Percentiles rank a stretch among this genome's conserved stretches.
phyloP scores from a whole-genome alignment of 2,329 filamentous ascomycete species.

The Aureobasidium melanogenum region DNA sequence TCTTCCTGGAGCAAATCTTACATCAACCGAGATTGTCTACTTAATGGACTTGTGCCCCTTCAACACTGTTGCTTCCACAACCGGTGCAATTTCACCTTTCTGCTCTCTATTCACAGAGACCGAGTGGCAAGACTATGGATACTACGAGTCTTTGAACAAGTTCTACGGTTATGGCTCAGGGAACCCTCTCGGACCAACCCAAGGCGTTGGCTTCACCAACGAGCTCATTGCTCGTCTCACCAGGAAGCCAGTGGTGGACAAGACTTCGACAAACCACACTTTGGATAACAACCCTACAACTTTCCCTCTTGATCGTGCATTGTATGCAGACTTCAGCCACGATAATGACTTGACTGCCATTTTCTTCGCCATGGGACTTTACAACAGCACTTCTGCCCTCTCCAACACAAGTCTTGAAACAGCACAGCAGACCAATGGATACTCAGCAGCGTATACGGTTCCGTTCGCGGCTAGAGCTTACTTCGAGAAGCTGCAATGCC shows the following conservation, averaged over 20 bases:
- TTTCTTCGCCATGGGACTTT: slow-evolving; percentile 69
- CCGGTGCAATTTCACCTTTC: slow-evolving; percentile 54
- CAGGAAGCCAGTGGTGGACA: slow-evolving; percentile 56
- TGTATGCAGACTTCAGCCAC: slow-evolving; percentile 89
- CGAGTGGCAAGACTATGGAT: slow-evolving; percentile 73
- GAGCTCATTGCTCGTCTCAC: slow-evolving; percentile 80
- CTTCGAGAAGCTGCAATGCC: slow-evolving; percentile 77
- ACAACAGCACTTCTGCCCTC: slow-evolving; percentile 52
- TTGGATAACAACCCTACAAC: slow-evolving; percentile 58
- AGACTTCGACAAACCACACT: slow-evolving; percentile 69
- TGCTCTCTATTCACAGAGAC: slow-evolving; percentile 63
- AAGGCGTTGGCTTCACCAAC: slow-evolving; percentile 81
- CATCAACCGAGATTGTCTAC: slow-evolving; percentile 52
- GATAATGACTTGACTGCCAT: slow-evolving; percentile 79
- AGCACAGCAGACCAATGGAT: slow-evolving; percentile 53
- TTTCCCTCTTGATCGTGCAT: slow-evolving; percentile 58
- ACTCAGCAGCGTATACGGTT: slow-evolving; percentile 67
- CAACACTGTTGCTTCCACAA: slow-evolving; percentile 60
- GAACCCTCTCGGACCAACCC: slow-evolving; percentile 69
- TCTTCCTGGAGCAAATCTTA: slow-evolving; percentile 59
- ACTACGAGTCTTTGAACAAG: slow-evolving; percentile 70
- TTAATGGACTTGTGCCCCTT: slow-evolving; percentile 90
- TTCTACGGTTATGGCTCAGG: slow-evolving; percentile 76
- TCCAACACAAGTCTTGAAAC: slow-evolving; percentile 41
- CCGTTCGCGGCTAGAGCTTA: slow-evolving; percentile 76